Conservation (phyloP, 164 flowering plant genomes). For the Nelumbo lutea region DNA sequence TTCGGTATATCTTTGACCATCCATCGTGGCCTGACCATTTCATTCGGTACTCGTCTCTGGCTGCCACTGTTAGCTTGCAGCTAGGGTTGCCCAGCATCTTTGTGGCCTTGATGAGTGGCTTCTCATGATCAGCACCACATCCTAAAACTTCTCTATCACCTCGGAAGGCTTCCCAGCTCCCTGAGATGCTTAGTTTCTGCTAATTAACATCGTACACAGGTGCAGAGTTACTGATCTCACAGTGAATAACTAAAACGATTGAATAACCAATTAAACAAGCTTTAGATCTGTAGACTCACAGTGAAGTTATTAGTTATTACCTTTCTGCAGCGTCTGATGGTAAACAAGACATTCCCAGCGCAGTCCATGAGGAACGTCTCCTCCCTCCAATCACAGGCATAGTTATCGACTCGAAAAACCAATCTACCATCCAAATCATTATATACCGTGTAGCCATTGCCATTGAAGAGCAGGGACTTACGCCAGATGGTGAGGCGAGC, state of each 20-base stretch:
- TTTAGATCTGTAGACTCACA: no score
- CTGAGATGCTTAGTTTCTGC: conserved; percentile 14
- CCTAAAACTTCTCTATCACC: conserved; percentile 10
- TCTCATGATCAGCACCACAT: not conserved
- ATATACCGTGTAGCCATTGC: conserved; percentile 21
- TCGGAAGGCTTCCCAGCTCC: conserved; percentile 21
- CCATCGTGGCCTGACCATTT: conserved; percentile 11
- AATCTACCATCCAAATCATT: conserved; percentile 16
- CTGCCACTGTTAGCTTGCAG: conserved; percentile 13
- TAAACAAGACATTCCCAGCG: conserved; percentile 16
- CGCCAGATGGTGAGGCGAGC: conserved; percentile 17
- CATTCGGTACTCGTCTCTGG: conserved; percentile 12
- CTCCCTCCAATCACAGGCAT: conserved; percentile 12
- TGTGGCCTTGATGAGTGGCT: conserved; percentile 17
- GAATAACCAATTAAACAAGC: no score
- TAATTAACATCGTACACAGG: not conserved
- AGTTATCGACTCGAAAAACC: conserved; percentile 22
- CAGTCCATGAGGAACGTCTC: conserved; percentile 21
- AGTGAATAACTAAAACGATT: not conserved
- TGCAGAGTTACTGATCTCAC: not conserved
- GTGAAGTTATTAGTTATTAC: not conserved
- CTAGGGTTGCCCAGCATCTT: conserved; percentile 15
- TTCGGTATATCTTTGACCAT: conserved; percentile 16
- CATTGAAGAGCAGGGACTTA: conserved; percentile 21
- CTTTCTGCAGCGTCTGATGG: conserved; percentile 17